These are phyloP conservation scores for Coelastrella sp. DNA, from an alignment of 139 green algal species.

Conservation along the genomic window DNA sequence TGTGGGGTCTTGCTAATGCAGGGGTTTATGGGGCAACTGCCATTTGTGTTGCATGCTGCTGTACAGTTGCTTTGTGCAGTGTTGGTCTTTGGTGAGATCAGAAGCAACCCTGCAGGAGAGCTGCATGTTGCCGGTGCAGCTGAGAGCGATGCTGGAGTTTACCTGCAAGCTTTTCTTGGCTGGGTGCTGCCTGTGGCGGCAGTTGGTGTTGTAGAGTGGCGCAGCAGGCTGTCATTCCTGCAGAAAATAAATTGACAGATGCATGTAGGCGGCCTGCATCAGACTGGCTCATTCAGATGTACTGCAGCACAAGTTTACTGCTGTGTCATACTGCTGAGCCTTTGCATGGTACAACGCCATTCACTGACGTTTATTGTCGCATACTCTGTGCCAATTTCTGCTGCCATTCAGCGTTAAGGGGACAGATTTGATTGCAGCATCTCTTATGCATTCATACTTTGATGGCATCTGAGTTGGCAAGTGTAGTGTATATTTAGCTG, in stretches of 20 bases:
- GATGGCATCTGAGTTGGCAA: no score
- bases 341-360: no score
- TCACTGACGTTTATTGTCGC: no score
- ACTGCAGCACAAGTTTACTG: no score
- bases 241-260: not conserved
- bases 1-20: constrained; percentile 21
- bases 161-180: not conserved
- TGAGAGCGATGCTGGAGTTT: not conserved
- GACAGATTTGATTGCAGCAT: no score
- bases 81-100: not conserved
- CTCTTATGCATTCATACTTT: no score
- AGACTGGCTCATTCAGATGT: not conserved
- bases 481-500: no score
- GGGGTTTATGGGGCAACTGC: not conserved
- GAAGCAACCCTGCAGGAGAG: not conserved
- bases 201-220: not conserved
- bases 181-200: not conserved
- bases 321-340: no score
- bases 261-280: not conserved
- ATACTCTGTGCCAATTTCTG: no score
- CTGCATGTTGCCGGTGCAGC: not conserved
- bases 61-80: not conserved
- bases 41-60: not conserved
- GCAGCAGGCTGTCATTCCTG: not conserved
- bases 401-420: no score